Percentiles rank a stretch among this genome's conserved stretches.
phyloP scores from a whole-genome alignment of 148 eudicot species.

The Rhododendron williamsianum region DNA sequence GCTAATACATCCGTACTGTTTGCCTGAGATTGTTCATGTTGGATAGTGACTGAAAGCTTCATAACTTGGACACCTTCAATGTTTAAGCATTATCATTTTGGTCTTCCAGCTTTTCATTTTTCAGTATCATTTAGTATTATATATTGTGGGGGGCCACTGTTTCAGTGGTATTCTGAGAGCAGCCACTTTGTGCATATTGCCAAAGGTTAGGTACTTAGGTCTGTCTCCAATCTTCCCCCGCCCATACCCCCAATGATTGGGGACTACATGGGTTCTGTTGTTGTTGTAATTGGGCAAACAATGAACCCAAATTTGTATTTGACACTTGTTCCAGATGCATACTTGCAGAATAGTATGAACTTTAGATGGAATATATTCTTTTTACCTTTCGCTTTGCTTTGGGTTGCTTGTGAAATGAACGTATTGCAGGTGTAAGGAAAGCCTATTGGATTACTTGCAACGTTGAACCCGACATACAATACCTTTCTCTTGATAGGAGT shows the following conservation, averaged over 20 bases:
- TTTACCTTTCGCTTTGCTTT: not conserved
- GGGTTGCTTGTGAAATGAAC: not conserved
- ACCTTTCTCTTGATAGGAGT: conserved; percentile 73
- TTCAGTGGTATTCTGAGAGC: too few relatives aligned
- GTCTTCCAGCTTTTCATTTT: not conserved
- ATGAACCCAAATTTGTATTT: not conserved
- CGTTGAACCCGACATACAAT: conserved; percentile 86
- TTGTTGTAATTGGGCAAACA: not conserved
- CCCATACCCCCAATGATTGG: too few relatives aligned
- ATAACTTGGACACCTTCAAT: not conserved
- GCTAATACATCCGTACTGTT: not conserved
- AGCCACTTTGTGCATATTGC: too few relatives aligned
- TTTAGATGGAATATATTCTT: not conserved
- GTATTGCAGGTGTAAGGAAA: conserved; percentile 70
- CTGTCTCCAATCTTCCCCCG: too few relatives aligned
- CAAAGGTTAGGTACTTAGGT: too few relatives aligned
- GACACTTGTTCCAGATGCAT: not conserved
- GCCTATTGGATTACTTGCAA: conserved; percentile 90
- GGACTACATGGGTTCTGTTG: too few relatives aligned
- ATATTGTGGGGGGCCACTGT: too few relatives aligned
- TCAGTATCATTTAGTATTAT: not conserved
- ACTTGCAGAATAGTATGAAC: not conserved
- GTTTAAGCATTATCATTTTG: not conserved
- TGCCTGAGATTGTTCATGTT: not conserved
- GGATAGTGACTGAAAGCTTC: not conserved